phyloP scores from a whole-genome alignment of 2,329 filamentous ascomycete genomes.

The Colletotrichum somersetense region DNA sequence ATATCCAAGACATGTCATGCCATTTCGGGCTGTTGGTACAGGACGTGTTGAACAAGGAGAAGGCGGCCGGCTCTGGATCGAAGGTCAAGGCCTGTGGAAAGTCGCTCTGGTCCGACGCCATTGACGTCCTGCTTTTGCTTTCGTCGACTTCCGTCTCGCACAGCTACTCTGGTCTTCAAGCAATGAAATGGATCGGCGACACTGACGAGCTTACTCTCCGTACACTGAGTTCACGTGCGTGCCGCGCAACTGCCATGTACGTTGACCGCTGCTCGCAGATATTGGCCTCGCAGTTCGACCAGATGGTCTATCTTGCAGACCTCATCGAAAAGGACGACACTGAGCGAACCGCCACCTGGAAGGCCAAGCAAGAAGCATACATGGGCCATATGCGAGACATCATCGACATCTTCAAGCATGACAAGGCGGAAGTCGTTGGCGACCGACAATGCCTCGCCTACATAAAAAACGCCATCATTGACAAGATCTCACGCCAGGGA shows the following conservation, averaged over 20 bases:
- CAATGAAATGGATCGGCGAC: conserved; percentile 6
- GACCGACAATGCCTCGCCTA: conserved; percentile 1
- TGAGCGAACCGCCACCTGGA: not conserved
- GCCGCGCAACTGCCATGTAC: not conserved
- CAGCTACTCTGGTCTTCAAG: not conserved
- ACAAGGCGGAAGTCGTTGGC: not conserved
- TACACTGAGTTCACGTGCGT: not conserved
- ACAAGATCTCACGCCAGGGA: not conserved
- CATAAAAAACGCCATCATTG: conserved; percentile 13
- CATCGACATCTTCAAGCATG: conserved; percentile 19
- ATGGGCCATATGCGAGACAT: conserved; percentile 35
- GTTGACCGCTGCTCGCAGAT: conserved; percentile 23
- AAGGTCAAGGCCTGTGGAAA: conserved; percentile 21
- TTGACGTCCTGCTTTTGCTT: conserved; percentile 24
- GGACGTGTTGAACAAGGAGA: conserved; percentile 1
- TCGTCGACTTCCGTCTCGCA: conserved; percentile 9
- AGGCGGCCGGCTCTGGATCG: not conserved
- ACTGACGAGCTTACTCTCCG: not conserved
- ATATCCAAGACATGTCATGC: conserved; percentile 42
- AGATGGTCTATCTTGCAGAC: conserved; percentile 41
- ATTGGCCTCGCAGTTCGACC: conserved; percentile 43
- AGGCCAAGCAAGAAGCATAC: conserved; percentile 29
- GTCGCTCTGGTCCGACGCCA: conserved; percentile 17
- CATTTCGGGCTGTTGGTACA: not conserved
- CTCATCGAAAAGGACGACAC: conserved; percentile 1